Conservation (phyloP, 2,329 filamentous ascomycete species). For the Verticillium longisporum region DNA sequence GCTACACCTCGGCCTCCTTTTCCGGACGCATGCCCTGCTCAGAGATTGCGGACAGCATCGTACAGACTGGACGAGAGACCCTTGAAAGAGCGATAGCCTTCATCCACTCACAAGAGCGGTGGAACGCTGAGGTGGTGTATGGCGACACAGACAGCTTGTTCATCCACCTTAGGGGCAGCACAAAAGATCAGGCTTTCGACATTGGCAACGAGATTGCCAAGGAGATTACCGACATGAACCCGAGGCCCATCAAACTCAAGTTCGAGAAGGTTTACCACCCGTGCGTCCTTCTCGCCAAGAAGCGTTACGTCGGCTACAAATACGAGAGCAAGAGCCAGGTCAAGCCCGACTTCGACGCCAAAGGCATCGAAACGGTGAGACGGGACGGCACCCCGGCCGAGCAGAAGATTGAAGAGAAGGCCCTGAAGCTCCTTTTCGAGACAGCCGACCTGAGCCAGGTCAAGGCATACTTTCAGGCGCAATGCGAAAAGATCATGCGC, state of each 20-base stretch:
- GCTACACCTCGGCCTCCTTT: slow-evolving; percentile 94
- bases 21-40: slow-evolving; percentile 97
- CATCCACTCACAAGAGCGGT: slow-evolving; percentile 80
- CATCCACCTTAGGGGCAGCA: slow-evolving; percentile 80
- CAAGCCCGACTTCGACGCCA: slow-evolving; percentile 89
- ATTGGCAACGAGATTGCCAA: slow-evolving; percentile 90
- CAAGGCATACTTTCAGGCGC: slow-evolving; percentile 81
- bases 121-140: slow-evolving; percentile 96
- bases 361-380: slow-evolving; percentile 95
- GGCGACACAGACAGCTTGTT: slow-evolving; percentile 97
- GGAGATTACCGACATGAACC: slow-evolving; percentile 82
- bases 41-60: slow-evolving; percentile 96
- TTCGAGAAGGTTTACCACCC: slow-evolving; percentile 99
- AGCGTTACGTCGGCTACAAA: slow-evolving; percentile 96
- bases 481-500: slow-evolving; percentile 89
- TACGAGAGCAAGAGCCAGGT: slow-evolving; percentile 73
- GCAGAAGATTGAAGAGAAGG: slow-evolving; percentile 94
- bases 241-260: slow-evolving; percentile 87
- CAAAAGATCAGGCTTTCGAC: slow-evolving; percentile 79
- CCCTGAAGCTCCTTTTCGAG: slow-evolving; percentile 80
- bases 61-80: slow-evolving; percentile 91
- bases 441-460: slow-evolving; percentile 84
- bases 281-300: slow-evolving; percentile 90
- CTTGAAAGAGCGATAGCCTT: slow-evolving; percentile 88
- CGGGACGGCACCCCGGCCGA: slow-evolving; percentile 91